A percentile compares a stretch with the other conserved stretches of the same genome.
Conservation (phyloP, 2,329 filamentous ascomycete species). For the Aspergillus fijiensis region DNA sequence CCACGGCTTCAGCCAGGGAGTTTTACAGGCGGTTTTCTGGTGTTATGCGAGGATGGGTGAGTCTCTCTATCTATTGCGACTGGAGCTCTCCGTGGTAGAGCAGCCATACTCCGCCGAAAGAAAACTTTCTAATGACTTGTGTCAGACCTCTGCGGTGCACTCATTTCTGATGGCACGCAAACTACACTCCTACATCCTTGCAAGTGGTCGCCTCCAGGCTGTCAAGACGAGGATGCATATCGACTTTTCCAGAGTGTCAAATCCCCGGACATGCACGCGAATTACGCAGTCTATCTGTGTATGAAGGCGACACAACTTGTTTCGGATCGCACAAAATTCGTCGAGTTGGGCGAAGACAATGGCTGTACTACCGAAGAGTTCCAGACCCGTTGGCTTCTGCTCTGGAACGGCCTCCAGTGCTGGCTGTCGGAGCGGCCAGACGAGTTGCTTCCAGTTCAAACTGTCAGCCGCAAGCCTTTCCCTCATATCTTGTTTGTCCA, state of each 20-base stretch:
- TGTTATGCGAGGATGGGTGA: slow-evolving; percentile 58
- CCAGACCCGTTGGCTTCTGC: slow-evolving; percentile 45
- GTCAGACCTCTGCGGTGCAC: slow-evolving; percentile 54
- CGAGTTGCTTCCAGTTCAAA: slow-evolving; percentile 50
- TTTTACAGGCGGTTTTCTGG: slow-evolving; percentile 58
- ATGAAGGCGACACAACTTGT: slow-evolving; percentile 54
- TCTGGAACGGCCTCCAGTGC: slow-evolving; percentile 53
- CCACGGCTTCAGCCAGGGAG: slow-evolving; percentile 52
- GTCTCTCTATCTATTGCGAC: slow-evolving; percentile 7
- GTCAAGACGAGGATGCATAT: slow-evolving; percentile 38
- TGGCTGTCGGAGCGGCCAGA: slow-evolving; percentile 51
- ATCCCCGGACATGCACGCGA: slow-evolving; percentile 57
- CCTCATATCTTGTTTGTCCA: slow-evolving; percentile 55
- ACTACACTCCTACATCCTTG: slow-evolving; percentile 51
- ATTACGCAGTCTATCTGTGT: slow-evolving; percentile 59
- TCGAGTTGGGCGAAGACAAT: slow-evolving; percentile 50
- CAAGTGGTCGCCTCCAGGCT: slow-evolving; percentile 49
- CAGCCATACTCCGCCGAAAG: no score
- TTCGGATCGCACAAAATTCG: slow-evolving; percentile 49
- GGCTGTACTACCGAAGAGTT: slow-evolving; percentile 45
- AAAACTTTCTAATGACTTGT: slow-evolving; percentile 1
- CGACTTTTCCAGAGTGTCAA: slow-evolving; percentile 38
- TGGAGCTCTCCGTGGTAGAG: neutral
- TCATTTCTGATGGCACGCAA: slow-evolving; percentile 54
- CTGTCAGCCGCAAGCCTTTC: slow-evolving; percentile 48